A percentile compares a stretch with the other conserved stretches of the same genome.
Conservation (phyloP, 1,139 yeast genomes). For the Hansenula anomala region DNA sequence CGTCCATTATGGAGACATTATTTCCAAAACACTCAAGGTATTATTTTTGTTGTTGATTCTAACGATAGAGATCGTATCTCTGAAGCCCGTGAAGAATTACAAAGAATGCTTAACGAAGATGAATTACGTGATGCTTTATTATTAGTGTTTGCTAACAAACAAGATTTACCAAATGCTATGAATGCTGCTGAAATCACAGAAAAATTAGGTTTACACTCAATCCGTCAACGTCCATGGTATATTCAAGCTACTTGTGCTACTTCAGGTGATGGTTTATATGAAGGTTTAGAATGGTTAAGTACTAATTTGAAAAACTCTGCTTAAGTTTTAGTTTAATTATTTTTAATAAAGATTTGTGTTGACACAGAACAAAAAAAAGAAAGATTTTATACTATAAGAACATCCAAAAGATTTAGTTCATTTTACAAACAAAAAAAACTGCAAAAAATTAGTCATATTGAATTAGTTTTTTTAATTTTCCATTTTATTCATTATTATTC, state of each 20-base stretch:
- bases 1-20: slow-evolving; percentile 96
- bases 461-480: not conserved
- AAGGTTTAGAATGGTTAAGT: slow-evolving; percentile 89
- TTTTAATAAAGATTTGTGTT: not conserved
- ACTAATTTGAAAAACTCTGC: slow-evolving; percentile 73
- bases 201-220: slow-evolving; percentile 75
- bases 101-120: slow-evolving; percentile 91
- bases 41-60: slow-evolving; percentile 88
- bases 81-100: slow-evolving; percentile 91
- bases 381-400: not conserved
- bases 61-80: slow-evolving; percentile 92
- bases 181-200: slow-evolving; percentile 87
- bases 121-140: slow-evolving; percentile 88
- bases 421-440: no score
- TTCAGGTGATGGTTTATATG: slow-evolving; percentile 87
- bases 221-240: slow-evolving; percentile 88
- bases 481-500: not conserved
- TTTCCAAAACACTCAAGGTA: slow-evolving; percentile 92
- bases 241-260: slow-evolving; percentile 88
- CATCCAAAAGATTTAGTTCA: no score
- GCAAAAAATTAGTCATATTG: no score
- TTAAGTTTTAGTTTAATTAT: slow-evolving; percentile 15
- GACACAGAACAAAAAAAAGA: not conserved
- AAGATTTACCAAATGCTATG: slow-evolving; percentile 91
- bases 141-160: slow-evolving; percentile 88